Conservation (phyloP, 371 early-diverging fungal genomes). For the Mucor saturninus region DNA sequence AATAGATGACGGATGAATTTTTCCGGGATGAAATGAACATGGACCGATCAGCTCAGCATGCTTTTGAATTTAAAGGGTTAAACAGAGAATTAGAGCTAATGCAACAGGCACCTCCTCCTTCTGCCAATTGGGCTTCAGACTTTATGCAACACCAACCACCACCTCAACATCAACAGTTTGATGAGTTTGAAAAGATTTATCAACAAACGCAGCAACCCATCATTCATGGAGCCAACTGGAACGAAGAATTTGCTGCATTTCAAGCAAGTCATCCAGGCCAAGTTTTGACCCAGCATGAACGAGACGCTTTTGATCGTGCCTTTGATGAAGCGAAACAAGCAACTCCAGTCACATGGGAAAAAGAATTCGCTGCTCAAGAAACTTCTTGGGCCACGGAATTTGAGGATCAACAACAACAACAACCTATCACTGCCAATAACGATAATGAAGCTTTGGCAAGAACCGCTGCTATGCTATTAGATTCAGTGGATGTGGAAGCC, state of each 20-base stretch:
- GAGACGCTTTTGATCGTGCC: constrained; percentile 71
- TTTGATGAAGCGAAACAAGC: constrained; percentile 67
- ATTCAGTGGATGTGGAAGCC: constrained; percentile 71
- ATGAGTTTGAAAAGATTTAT: constrained; percentile 72
- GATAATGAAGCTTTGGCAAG: constrained; percentile 76
- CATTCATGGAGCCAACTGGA: constrained; percentile 41
- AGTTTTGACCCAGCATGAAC: constrained; percentile 15
- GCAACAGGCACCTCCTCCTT: constrained; percentile 25
- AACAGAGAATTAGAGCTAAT: constrained; percentile 61
- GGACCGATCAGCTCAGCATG: constrained; percentile 38
- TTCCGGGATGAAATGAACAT: constrained; percentile 46
- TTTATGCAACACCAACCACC: constrained; percentile 62
- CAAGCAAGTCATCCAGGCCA: constrained; percentile 25
- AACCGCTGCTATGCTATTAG: constrained; percentile 84
- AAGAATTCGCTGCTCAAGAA: constrained; percentile 59
- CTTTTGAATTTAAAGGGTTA: constrained; percentile 63
- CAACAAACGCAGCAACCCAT: constrained; percentile 31
- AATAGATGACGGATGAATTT: constrained; percentile 48
- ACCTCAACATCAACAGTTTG: constrained; percentile 60
- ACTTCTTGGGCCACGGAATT: constrained; percentile 61
- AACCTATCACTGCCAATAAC: constrained; percentile 27
- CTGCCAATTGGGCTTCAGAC: constrained; percentile 71
- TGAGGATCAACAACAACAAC: constrained; percentile 26
- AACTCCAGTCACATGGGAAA: constrained; percentile 51
- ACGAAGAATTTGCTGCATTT: constrained; percentile 47